phyloP scores from a whole-genome alignment of 139 green algal species.

The Parachlorella kessleri region DNA sequence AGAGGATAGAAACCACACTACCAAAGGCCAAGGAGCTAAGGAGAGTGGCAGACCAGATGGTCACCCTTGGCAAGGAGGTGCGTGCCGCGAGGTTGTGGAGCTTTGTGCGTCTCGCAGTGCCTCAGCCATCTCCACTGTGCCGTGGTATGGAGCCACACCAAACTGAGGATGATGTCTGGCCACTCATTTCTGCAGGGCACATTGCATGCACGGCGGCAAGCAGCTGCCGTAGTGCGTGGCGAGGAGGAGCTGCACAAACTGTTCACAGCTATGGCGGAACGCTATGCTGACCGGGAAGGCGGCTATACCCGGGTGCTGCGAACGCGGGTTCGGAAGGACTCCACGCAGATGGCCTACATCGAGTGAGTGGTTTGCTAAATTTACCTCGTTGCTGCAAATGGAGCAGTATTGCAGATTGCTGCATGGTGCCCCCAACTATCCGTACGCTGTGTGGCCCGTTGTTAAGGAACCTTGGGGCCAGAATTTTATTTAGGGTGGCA shows the following conservation, averaged over 20 bases:
- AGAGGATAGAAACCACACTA: conserved; percentile 93
- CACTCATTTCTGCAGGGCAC: too few relatives aligned
- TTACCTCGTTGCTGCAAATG: too few relatives aligned
- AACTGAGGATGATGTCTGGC: too few relatives aligned
- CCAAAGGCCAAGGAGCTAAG: conserved; percentile 84
- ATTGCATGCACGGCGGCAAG: conserved; percentile 52
- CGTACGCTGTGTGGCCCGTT: too few relatives aligned
- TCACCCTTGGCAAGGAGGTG: conserved; percentile 87
- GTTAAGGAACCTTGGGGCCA: too few relatives aligned
- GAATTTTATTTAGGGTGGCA: too few relatives aligned
- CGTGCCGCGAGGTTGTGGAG: too few relatives aligned
- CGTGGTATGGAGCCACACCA: too few relatives aligned
- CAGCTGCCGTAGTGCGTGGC: conserved; percentile 66
- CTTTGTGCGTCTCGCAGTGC: neutral
- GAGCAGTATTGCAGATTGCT: too few relatives aligned
- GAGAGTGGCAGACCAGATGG: conserved; percentile 76
- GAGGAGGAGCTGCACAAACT: conserved; percentile 86
- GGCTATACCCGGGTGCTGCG: conserved; percentile 91
- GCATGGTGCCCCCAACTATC: too few relatives aligned
- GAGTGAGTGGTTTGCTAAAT: conserved; percentile 56
- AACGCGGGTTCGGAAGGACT: conserved; percentile 70
- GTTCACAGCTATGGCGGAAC: conserved; percentile 80
- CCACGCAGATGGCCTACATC: conserved; percentile 89
- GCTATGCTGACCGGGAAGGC: conserved; percentile 84
- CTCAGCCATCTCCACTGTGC: neutral